Base-by-base conservation (phyloP, 371 early-diverging fungal genomes). In the Fennellomyces sp. region DNA sequence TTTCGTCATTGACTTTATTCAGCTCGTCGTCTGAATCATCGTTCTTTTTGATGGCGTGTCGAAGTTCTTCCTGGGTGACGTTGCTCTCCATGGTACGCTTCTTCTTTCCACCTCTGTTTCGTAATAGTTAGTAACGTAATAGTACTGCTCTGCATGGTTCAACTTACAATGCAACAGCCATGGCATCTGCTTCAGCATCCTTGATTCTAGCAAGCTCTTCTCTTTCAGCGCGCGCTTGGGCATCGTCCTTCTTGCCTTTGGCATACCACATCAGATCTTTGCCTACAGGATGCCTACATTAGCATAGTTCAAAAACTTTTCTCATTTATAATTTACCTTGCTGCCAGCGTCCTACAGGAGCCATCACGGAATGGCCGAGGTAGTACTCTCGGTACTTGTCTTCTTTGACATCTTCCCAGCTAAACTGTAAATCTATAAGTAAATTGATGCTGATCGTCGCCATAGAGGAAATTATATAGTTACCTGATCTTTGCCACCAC, bases 331-430 rank as follows among this genome's bases (percentile, higher is more conserved):
- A n/a, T 23, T 10, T 71, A 78, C 81, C 80, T 67, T 83, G 73
- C 52, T 85, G 83, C 83, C 83, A 85, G 17, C 81, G 78, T 21
- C 94, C 94, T 0, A 93, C 91, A 7, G 93, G 89, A 0, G 94
- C 94, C 67, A 83, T 84, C 19, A 94, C 58, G 2, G 92, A 91
- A 73, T 94, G 90, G 11, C 94, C 94, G 15, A 94, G 82, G 68
- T 94, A 94, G 69, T 91, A 90, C 78, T 91, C 92, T 41, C 94
- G 82, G 68, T 92, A 77, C 62, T 91, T 90, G 66, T 94, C 92
- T 52, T 88, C 86, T 66, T 92, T 91, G 29, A 91, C 94, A 51
- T 87, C 86, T 33, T 87, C 87, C 87, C 87, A 88, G 39, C 61
- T 76, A 53, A 78, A 81, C 73, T 78, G 56, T 35, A 41, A 31